Evolutionary conservation across 2,329 filamentous ascomycete species (phyloP).

Genomic region (Amauroascus verrucosus): DNA sequence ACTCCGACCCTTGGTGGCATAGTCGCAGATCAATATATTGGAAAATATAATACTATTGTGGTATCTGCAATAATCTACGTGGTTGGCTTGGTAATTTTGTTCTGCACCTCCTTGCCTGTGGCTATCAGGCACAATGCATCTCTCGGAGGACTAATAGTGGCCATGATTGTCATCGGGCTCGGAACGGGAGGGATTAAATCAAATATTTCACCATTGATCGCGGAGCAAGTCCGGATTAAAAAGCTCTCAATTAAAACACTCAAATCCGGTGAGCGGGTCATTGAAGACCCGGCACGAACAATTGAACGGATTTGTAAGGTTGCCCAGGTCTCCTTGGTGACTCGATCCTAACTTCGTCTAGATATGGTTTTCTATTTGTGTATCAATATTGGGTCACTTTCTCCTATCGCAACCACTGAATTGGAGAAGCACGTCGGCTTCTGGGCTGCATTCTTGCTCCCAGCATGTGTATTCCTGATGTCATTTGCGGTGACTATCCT

Average conservation of each 20-base stretch:
- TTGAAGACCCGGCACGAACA: slow-evolving; percentile 57
- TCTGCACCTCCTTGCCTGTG: slow-evolving; percentile 45
- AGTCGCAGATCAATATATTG: slow-evolving; percentile 50
- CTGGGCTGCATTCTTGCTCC: slow-evolving; percentile 53
- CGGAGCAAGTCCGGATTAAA: slow-evolving; percentile 54
- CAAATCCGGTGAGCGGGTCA: slow-evolving; percentile 45
- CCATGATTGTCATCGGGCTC: slow-evolving; percentile 53
- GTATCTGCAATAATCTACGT: slow-evolving; percentile 50
- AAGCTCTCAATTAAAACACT: slow-evolving; percentile 40
- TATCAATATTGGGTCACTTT: slow-evolving; percentile 64
- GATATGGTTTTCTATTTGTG: slow-evolving; percentile 63
- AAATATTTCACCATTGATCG: slow-evolving; percentile 48
- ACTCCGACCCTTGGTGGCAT: slow-evolving; percentile 50
- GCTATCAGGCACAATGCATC: slow-evolving; percentile 42
- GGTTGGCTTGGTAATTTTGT: slow-evolving; percentile 45
- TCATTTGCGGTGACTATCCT: slow-evolving; percentile 47
- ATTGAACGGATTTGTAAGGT: slow-evolving; percentile 49
- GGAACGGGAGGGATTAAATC: slow-evolving; percentile 60
- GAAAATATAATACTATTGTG: slow-evolving; percentile 51
- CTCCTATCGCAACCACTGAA: slow-evolving; percentile 54
- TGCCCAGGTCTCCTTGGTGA: background rate
- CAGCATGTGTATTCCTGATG: slow-evolving; percentile 53
- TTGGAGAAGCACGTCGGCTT: slow-evolving; percentile 59
- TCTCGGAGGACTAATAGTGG: slow-evolving; percentile 45
- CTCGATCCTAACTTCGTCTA: slow-evolving; percentile 5